Evolutionary conservation across 495 filamentous ascomycete genomes (phyloP), one percentile per base, ranked within the genome.

Genomic region (Aspergillus cristatus): DNA sequence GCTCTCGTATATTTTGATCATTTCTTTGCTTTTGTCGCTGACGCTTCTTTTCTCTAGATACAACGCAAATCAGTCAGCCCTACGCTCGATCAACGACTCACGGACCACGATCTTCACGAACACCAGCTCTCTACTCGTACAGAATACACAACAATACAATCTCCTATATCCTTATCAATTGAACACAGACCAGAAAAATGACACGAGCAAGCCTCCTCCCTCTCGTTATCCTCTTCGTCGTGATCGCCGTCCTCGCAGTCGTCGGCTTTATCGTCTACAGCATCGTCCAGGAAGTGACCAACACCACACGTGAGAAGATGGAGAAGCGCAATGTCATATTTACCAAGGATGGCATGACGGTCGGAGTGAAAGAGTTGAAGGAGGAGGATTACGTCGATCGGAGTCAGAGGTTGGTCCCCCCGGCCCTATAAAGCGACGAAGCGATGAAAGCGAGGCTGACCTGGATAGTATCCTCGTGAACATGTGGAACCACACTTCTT

Each of bases 281-380:
- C 34, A 79, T 81, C 53, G 58, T 72, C 14, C 70, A 72, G 45
- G 74, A 86, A 50, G 78, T 94, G 43, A 71, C 78, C 41, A 65
- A 75, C 35, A 72, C 75, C 38, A 82, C 85, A 18, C 71, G 65
- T 26, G 65, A 78, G 51, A 81, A 82, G 53, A 83, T 96, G 78
- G 82, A 85, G 65, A 74, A 78, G 58, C 84, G 83, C 65, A 78
- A 94, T 53, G 69, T 94, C 18, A 63, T 75, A 20, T 79, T 93
- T 55, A 80, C 83, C 20, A 88, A 82, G 58, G 86, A 93, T 43
- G 89, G 89, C 11, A 64, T 90, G 65, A 82, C 78, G 50, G 84
- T 96, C 29, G 76, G 78, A 14, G 78, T 94, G 33, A 83, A 82
- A 66, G 74, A 90, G 42, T 48, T 87, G 17, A 65, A 69, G 35